Conservation (phyloP, 2,329 filamentous ascomycete genomes). For the Colletotrichum sp. region DNA sequence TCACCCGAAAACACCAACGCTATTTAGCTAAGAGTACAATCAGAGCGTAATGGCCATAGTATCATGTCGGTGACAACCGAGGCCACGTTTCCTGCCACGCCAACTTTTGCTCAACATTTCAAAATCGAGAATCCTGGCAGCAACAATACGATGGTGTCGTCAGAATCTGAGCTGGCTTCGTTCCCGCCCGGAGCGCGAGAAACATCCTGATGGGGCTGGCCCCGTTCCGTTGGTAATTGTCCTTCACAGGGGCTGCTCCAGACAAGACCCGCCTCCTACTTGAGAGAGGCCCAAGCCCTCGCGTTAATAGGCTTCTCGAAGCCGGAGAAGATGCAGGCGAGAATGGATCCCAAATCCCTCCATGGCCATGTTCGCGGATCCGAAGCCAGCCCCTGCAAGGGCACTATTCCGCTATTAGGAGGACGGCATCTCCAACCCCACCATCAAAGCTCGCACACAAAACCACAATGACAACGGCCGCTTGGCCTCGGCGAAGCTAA, state of each 20-base stretch:
- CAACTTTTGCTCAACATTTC: neutral
- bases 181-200: neutral
- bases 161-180: neutral
- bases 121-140: neutral
- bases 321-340: neutral
- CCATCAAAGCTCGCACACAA: neutral
- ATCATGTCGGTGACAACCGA: neutral
- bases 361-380: neutral
- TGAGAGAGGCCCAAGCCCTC: neutral
- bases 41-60: neutral
- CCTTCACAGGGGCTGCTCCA: neutral
- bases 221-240: neutral
- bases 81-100: neutral
- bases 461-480: neutral
- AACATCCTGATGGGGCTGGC: neutral
- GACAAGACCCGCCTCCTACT: neutral
- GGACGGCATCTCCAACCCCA: neutral
- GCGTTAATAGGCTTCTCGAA: neutral
- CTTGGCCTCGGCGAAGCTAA: neutral
- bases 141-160: neutral
- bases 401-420: neutral
- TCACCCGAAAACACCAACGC: neutral
- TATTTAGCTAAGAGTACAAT: neutral
- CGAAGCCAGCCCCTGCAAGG: neutral
- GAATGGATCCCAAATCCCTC: neutral